Evolutionary conservation across 441 rosid genomes (phyloP).

Genomic region (Arabidopsis lyrata): DNA sequence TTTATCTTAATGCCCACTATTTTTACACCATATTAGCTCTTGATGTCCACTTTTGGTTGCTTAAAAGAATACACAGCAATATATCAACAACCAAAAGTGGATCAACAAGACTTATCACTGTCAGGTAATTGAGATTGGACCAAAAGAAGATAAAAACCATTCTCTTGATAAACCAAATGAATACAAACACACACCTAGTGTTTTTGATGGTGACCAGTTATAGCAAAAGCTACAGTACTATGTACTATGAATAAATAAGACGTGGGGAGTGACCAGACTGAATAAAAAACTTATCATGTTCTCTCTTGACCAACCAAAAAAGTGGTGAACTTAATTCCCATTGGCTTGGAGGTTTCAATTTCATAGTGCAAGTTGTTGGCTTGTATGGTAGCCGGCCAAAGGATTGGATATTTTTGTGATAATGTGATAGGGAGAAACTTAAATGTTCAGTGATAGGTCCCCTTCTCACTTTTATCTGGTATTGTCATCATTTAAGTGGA

Average conservation of each 20-base stretch:
- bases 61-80: constrained; percentile 34
- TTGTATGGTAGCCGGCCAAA: constrained; percentile 44
- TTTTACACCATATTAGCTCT: constrained; percentile 30
- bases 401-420: constrained; percentile 21
- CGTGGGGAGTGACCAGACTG: constrained; percentile 32
- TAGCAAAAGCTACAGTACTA: constrained; percentile 24
- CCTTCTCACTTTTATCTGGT: constrained; percentile 30
- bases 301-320: constrained; percentile 35
- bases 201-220: constrained; percentile 25
- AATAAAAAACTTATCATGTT: constrained; percentile 31
- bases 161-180: constrained; percentile 23
- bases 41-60: constrained; percentile 39
- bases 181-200: constrained; percentile 18
- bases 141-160: constrained; percentile 25
- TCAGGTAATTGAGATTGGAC: constrained; percentile 13
- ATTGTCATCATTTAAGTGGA: constrained; percentile 40
- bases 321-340: constrained; percentile 37
- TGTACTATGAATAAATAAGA: constrained; percentile 1
- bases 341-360: constrained; percentile 44
- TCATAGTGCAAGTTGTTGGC: constrained; percentile 40
- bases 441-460: constrained; percentile 38
- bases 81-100: constrained; percentile 33
- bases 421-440: constrained; percentile 28
- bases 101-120: constrained; percentile 34
- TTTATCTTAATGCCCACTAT: constrained; percentile 33